Evolutionary conservation across 2,329 filamentous ascomycete genomes (phyloP).

Genomic region (Clonostachys chloroleuca): DNA sequence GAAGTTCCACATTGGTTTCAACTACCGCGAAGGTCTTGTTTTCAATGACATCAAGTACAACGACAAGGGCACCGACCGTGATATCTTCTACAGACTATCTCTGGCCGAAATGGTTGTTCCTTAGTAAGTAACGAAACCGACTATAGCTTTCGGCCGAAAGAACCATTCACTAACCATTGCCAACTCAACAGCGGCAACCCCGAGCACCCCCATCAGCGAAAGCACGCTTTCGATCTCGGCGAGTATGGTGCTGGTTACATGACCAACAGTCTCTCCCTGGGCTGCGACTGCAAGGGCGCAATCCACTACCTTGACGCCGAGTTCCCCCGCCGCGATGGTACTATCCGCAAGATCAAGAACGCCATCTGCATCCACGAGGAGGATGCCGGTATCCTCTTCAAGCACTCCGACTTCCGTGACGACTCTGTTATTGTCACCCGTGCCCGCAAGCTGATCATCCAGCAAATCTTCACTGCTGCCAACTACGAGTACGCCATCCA

Average conservation of each 20-base stretch:
- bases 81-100: constrained; percentile 84
- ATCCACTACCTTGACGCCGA: constrained; percentile 90
- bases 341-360: constrained; percentile 81
- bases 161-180: background rate
- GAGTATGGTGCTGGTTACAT: constrained; percentile 82
- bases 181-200: constrained; percentile 55
- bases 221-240: constrained; percentile 77
- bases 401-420: constrained; percentile 91
- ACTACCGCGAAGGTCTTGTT: constrained; percentile 88
- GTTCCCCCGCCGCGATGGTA: constrained; percentile 74
- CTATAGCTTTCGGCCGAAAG: background rate
- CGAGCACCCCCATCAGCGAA: constrained; percentile 74
- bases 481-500: constrained; percentile 81
- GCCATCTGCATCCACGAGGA: constrained; percentile 95
- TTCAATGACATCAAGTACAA: constrained; percentile 88
- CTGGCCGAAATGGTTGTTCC: constrained; percentile 93
- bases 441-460: constrained; percentile 79
- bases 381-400: constrained; percentile 87
- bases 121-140: constrained; percentile 39
- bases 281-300: constrained; percentile 83
- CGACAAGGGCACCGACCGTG: constrained; percentile 72
- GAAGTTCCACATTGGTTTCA: constrained; percentile 91
- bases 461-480: constrained; percentile 90
- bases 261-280: constrained; percentile 72
- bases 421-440: constrained; percentile 83